phyloP scores from a whole-genome alignment of 2,329 filamentous ascomycete species.

The Shiraia bambusicola region DNA sequence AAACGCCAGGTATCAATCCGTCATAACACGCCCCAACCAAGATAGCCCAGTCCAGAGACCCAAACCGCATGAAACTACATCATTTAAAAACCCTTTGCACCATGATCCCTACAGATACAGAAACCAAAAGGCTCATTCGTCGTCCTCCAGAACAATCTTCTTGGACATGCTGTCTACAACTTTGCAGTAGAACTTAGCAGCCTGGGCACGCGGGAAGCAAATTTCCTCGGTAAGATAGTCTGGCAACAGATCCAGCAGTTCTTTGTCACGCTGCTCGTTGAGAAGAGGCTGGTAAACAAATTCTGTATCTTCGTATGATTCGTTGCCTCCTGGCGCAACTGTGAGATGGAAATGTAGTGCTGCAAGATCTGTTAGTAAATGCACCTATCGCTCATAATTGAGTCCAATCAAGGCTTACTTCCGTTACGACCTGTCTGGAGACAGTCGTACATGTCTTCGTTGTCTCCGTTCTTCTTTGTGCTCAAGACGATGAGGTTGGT shows the following conservation, averaged over 20 bases:
- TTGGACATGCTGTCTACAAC: slow-evolving; percentile 80
- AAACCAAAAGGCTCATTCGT: slow-evolving; percentile 3
- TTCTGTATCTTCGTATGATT: slow-evolving; percentile 71
- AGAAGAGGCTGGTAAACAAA: slow-evolving; percentile 86
- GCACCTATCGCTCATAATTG: not conserved
- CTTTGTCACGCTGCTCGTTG: slow-evolving; percentile 72
- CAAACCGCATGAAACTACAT: not conserved
- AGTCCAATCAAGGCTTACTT: slow-evolving; percentile 64
- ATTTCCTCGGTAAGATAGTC: slow-evolving; percentile 91
- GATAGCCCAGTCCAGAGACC: not conserved
- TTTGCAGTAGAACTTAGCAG: slow-evolving; percentile 83
- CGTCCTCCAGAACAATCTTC: slow-evolving; percentile 47
- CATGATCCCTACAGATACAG: not conserved
- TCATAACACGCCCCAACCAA: slow-evolving; percentile 8
- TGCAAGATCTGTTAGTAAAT: slow-evolving; percentile 42
- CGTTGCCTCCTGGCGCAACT: slow-evolving; percentile 52
- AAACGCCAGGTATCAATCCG: slow-evolving; percentile 14
- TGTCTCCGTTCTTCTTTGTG: slow-evolving; percentile 67
- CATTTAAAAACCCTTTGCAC: no score
- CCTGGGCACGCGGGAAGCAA: slow-evolving; percentile 78
- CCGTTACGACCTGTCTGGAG: slow-evolving; percentile 94
- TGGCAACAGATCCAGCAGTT: slow-evolving; percentile 79
- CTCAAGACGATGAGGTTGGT: slow-evolving; percentile 82
- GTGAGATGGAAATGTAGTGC: slow-evolving; percentile 91
- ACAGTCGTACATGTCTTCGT: slow-evolving; percentile 85